A percentile compares a stretch with the other conserved stretches of the same genome.
phyloP scores from a whole-genome alignment of 257 asterid genomes.

The Petunia secreta region DNA sequence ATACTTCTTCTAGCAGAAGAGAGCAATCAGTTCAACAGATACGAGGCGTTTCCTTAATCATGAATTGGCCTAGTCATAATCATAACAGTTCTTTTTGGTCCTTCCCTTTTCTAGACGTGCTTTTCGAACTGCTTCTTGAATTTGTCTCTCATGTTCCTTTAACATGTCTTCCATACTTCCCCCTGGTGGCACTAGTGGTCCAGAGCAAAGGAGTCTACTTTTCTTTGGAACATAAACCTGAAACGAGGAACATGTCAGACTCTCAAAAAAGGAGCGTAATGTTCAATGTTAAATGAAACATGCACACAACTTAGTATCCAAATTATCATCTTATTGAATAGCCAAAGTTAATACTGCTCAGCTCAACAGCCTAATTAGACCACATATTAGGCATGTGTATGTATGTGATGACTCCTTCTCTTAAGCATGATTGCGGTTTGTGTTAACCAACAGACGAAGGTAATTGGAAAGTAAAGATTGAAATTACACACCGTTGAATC shows the following conservation, averaged over 20 bases:
- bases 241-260: slow-evolving; percentile 1
- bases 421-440: not conserved
- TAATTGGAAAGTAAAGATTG: not conserved
- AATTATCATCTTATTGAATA: not conserved
- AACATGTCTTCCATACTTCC: slow-evolving; percentile 68
- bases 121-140: slow-evolving; percentile 60
- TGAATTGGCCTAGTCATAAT: slow-evolving; percentile 15
- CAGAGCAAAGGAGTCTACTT: slow-evolving; percentile 56
- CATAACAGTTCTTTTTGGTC: slow-evolving; percentile 36
- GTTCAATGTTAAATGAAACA: not conserved
- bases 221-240: slow-evolving; percentile 48
- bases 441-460: not conserved
- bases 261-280: not conserved
- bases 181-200: slow-evolving; percentile 61
- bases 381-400: not conserved
- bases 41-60: not conserved
- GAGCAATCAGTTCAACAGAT: slow-evolving; percentile 24
- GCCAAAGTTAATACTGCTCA: not conserved
- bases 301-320: not conserved
- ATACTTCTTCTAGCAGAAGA: slow-evolving; percentile 13
- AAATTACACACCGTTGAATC: slow-evolving; percentile 34
- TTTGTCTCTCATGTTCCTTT: slow-evolving; percentile 60
- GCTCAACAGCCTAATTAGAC: not conserved
- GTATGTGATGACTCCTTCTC: not conserved
- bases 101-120: slow-evolving; percentile 48